phyloP scores from a whole-genome alignment of 768 basidiomycete species.

The Amylocystis lapponica region DNA sequence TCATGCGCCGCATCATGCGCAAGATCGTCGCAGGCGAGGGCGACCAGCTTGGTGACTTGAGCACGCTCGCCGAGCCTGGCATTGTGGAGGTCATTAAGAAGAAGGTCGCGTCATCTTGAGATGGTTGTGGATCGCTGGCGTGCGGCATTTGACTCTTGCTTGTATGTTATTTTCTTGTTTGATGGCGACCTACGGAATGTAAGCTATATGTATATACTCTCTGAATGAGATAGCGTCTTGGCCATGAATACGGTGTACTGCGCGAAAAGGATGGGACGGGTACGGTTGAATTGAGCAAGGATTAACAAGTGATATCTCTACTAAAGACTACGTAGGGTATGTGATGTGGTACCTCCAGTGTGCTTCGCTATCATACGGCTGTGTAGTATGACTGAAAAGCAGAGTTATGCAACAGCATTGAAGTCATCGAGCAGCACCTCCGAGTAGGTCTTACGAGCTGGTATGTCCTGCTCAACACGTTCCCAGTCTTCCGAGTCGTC shows the following conservation, averaged over 20 bases:
- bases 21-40: conserved; percentile 94
- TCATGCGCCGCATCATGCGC: conserved; percentile 93
- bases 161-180: not conserved
- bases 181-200: not conserved
- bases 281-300: not conserved
- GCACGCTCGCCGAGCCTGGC: conserved; percentile 84
- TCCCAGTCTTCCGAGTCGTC: too few relatives aligned
- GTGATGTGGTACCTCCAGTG: too few relatives aligned
- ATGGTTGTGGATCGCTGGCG: not conserved
- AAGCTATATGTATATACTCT: not conserved
- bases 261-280: not conserved
- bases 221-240: not conserved
- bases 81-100: conserved; percentile 82
- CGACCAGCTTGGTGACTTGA: conserved; percentile 93
- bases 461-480: too few relatives aligned
- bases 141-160: not conserved
- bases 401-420: too few relatives aligned
- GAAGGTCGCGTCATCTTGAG: conserved; percentile 47
- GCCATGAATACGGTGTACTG: not conserved
- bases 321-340: not conserved
- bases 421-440: too few relatives aligned
- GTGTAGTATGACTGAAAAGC: too few relatives aligned
- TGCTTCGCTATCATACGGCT: too few relatives aligned
- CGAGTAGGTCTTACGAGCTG: too few relatives aligned
- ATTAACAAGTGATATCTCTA: not conserved